A percentile compares a stretch with the other conserved stretches of the same genome.
These are phyloP conservation scores for Solanum verrucosum DNA, from an alignment of 257 asterid genomes.

Conservation along the genomic window DNA sequence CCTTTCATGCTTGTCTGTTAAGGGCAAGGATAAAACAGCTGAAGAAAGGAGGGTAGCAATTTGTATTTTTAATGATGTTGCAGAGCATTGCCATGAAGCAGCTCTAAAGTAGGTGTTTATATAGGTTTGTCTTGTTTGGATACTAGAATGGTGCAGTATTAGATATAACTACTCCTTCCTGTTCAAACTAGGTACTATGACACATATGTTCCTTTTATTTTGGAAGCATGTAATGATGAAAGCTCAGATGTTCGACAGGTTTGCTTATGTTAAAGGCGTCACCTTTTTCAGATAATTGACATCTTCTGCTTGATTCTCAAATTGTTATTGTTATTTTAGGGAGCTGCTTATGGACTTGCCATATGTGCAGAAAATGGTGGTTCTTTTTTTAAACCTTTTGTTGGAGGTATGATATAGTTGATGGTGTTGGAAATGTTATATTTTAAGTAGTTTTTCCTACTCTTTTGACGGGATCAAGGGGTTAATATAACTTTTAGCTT, in stretches of 20 bases:
- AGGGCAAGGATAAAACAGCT: constrained; percentile 36
- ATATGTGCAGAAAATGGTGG: constrained; percentile 88
- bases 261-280: background rate
- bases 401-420: constrained; percentile 50
- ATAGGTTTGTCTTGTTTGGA: background rate
- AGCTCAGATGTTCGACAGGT: constrained; percentile 89
- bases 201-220: constrained; percentile 75
- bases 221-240: constrained; percentile 92
- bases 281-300: background rate
- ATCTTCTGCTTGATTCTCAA: background rate
- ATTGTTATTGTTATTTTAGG: constrained; percentile 31
- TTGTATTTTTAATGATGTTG: constrained; percentile 90
- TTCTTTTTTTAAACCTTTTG: constrained; percentile 69
- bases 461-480: background rate
- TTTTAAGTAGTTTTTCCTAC: background rate
- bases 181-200: constrained; percentile 64
- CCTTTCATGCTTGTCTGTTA: background rate
- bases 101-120: constrained; percentile 48
- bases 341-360: constrained; percentile 88
- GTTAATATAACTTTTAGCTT: background rate
- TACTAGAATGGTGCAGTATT: background rate
- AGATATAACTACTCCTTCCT: background rate
- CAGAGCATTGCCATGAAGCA: constrained; percentile 86
- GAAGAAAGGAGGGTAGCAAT: constrained; percentile 93
- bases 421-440: background rate